Base-by-base conservation (phyloP, 2,329 filamentous ascomycete species). In the Botrytis fabae region DNA sequence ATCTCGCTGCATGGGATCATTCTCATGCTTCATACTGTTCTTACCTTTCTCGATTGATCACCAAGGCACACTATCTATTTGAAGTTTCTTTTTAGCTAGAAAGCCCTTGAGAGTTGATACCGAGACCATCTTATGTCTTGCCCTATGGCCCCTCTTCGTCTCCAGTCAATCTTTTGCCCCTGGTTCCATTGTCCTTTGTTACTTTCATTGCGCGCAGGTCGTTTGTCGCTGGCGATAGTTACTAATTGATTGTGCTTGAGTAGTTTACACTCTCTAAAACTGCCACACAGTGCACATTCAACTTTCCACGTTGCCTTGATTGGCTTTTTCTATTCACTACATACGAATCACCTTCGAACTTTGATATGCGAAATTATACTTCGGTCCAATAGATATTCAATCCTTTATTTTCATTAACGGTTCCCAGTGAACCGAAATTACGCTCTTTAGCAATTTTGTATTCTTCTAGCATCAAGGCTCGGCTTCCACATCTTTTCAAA, bases 401-500 rank as follows among this genome's bases (percentile, higher is more conserved):
- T 75, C 77, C 73, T 57, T 73, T 76, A 73, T 75, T 54, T 57
- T 74, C 75, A 69, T 72, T 65, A 65, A 74, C 75, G 76, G 76
- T 70, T 80, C 78, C 78, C 76, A 79, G 78, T 73, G 78, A 79
- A 57, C 75, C 77, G 74, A 74, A 71, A 75, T 71, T 73, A 79
- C 78, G 72, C 75, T 79, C 79, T 77, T 79, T 79, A 72, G 72
- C 70, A 76, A 68, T 61, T 74, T 57, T 42, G 10, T 40, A 59
- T 44, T 25, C 62, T 78, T 76, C 70, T 73, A 73, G 68, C 72
- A 72, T 70, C 62, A 73, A 74, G 76, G 74, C 76, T 77, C 72
- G 75, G 76, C 71, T 46, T 76, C 74, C 76, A 74, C 73, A 28
- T 51, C 62, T 68, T 72, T 61, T 65, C 62, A 73, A 59, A 62